A percentile compares a stretch with the other conserved stretches of the same genome.
Conservation (phyloP, 2,329 filamentous ascomycete species). For the Cladosporium sp. region DNA sequence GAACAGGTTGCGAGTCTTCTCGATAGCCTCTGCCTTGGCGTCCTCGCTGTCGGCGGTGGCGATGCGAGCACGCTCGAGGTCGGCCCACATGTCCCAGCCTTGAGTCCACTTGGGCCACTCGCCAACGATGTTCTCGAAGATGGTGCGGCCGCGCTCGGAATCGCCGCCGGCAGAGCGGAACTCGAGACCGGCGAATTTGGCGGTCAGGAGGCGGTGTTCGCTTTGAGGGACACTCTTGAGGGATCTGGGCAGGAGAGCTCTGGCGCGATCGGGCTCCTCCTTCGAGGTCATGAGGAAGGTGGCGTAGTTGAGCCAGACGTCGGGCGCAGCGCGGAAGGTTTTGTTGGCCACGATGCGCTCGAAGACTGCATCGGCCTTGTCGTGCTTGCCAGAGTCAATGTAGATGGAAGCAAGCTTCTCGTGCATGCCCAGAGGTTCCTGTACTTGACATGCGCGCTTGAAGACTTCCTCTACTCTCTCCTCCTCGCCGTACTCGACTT, state of each 20-base stretch:
- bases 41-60: constrained; percentile 17
- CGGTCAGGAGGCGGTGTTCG: constrained; percentile 69
- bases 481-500: constrained; percentile 76
- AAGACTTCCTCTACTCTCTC: constrained; percentile 81
- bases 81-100: constrained; percentile 87
- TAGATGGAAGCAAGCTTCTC: constrained; percentile 90
- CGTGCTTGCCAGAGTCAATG: constrained; percentile 81
- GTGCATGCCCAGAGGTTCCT: constrained; percentile 84
- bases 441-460: constrained; percentile 88
- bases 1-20: constrained; percentile 61
- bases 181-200: constrained; percentile 87
- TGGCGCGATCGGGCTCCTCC: constrained; percentile 66
- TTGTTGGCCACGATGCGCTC: constrained; percentile 84
- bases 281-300: constrained; percentile 79
- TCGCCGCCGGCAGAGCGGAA: constrained; percentile 81
- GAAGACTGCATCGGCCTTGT: constrained; percentile 85
- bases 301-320: constrained; percentile 91
- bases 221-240: constrained; percentile 72
- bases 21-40: constrained; percentile 54
- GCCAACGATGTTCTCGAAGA: constrained; percentile 83
- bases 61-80: constrained; percentile 61
- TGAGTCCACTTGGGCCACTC: constrained; percentile 87
- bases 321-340: constrained; percentile 66
- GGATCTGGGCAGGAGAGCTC: constrained; percentile 75
- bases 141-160: constrained; percentile 84